Conservation (phyloP, 768 basidiomycete genomes). For the Kondoa subrosea region DNA sequence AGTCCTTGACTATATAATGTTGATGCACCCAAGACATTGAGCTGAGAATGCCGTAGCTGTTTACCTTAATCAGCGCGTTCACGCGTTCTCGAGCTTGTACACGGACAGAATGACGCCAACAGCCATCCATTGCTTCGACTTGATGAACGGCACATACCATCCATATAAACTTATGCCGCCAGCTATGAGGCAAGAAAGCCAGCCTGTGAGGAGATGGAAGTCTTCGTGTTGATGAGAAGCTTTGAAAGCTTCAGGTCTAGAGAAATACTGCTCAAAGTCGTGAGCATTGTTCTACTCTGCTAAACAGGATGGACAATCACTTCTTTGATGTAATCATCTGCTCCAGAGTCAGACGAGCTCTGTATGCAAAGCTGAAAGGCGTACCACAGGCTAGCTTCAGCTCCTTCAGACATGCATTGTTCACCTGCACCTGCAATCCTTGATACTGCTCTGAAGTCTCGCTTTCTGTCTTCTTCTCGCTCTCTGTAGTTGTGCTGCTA, state of each 20-base stretch:
- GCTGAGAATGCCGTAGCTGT: constrained; percentile 63
- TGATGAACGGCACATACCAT: constrained; percentile 61
- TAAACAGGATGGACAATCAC: constrained; percentile 37
- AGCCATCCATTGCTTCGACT: constrained; percentile 63
- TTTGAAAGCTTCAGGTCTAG: constrained; percentile 64
- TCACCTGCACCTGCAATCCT: constrained; percentile 31
- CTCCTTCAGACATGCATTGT: constrained; percentile 41
- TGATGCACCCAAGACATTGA: constrained; percentile 58
- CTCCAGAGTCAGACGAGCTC: too few species aligned
- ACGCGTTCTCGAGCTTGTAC: constrained; percentile 3
- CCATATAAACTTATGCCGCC: constrained; percentile 67
- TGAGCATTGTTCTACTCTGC: not conserved
- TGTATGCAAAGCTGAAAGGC: constrained; percentile 35
- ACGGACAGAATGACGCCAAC: constrained; percentile 61
- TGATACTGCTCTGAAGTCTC: not conserved
- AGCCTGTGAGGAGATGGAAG: constrained; percentile 69
- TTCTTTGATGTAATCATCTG: constrained; percentile 44
- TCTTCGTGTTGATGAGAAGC: constrained; percentile 77
- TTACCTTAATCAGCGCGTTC: not conserved
- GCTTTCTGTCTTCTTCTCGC: constrained; percentile 28
- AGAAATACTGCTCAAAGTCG: constrained; percentile 47
- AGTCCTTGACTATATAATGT: constrained; percentile 68
- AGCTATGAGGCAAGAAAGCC: constrained; percentile 67
- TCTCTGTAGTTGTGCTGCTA: constrained; percentile 12
- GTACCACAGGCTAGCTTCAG: constrained; percentile 55